A percentile compares a stretch with the other conserved stretches of the same genome.
phyloP scores from a whole-genome alignment of 495 filamentous ascomycete genomes.

The Aspergillus carlsbadensis region DNA sequence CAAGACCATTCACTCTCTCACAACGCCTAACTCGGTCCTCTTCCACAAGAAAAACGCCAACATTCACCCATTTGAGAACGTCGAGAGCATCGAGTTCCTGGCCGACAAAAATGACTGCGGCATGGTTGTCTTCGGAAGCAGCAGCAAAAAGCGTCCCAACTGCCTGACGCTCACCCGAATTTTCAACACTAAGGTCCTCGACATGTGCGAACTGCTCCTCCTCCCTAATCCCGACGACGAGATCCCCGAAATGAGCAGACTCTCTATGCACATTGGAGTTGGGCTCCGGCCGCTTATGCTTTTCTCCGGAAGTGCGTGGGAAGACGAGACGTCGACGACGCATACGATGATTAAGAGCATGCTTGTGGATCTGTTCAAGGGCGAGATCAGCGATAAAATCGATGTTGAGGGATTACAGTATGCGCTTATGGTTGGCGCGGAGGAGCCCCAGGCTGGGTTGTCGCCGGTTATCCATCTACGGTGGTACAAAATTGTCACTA shows the following conservation, averaged over 20 bases:
- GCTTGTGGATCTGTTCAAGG: conserved; percentile 88
- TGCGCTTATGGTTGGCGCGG: conserved; percentile 74
- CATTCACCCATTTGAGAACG: conserved; percentile 91
- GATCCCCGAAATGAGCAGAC: conserved; percentile 75
- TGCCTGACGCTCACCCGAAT: conserved; percentile 78
- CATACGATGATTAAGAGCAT: conserved; percentile 84
- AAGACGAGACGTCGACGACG: conserved; percentile 67
- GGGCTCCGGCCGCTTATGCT: conserved; percentile 74
- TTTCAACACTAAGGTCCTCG: conserved; percentile 80
- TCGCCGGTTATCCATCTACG: conserved; percentile 77
- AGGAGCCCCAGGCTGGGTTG: conserved; percentile 64
- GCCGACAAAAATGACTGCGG: conserved; percentile 91
- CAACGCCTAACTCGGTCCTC: conserved; percentile 73
- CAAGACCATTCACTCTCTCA: conserved; percentile 77
- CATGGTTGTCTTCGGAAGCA: conserved; percentile 73
- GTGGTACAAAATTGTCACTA: conserved; percentile 79
- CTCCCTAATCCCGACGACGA: conserved; percentile 63
- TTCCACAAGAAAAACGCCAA: conserved; percentile 91
- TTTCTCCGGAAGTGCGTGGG: conserved; percentile 83
- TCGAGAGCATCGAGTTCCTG: conserved; percentile 85
- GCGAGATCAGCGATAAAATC: conserved; percentile 68
- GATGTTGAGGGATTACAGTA: conserved; percentile 95
- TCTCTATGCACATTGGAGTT: conserved; percentile 76
- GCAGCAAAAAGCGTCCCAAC: conserved; percentile 92
- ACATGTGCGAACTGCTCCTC: conserved; percentile 88